Evolutionary conservation across 257 asterid genomes (phyloP).

Genomic region (Lithospermum erythrorhizon): DNA sequence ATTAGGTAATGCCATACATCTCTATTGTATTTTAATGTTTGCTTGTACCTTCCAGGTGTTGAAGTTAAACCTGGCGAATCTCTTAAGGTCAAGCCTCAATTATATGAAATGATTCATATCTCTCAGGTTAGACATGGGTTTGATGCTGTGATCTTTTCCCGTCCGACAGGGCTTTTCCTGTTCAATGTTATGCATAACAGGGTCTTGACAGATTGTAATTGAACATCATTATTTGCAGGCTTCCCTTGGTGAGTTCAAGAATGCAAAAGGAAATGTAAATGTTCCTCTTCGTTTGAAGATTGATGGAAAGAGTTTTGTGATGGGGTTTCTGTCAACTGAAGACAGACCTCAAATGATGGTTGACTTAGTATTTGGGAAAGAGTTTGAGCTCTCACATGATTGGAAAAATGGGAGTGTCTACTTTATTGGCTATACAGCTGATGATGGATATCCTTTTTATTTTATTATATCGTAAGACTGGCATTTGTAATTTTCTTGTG

Average conservation of each 20-base stretch:
- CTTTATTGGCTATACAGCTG: conserved; percentile 45
- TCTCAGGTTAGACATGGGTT: conserved; percentile 45
- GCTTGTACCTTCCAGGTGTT: conserved; percentile 30
- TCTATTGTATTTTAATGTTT: neutral
- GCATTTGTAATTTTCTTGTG: neutral
- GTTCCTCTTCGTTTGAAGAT: conserved; percentile 39
- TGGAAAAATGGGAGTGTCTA: conserved; percentile 52
- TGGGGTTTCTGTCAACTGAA: conserved; percentile 49
- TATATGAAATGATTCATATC: conserved; percentile 37
- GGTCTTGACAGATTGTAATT: neutral
- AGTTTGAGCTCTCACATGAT: conserved; percentile 76
- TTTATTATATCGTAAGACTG: too few species aligned
- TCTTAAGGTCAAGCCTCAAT: conserved; percentile 33
- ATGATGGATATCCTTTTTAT: conserved; percentile 15
- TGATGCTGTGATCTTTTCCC: neutral
- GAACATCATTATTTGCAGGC: conserved; percentile 26
- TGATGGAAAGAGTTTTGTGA: conserved; percentile 20
- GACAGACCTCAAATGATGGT: conserved; percentile 44
- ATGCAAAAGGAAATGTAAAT: conserved; percentile 26
- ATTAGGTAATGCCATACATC: too few species aligned
- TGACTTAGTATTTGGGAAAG: conserved; percentile 55
- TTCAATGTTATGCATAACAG: neutral
- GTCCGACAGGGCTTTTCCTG: too few species aligned
- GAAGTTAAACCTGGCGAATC: conserved; percentile 55
- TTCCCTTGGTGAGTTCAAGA: conserved; percentile 56